Percentiles rank a stretch among this genome's conserved stretches.
phyloP scores from a whole-genome alignment of 352 stramenopile species.

The Thalassiosira exigua region DNA sequence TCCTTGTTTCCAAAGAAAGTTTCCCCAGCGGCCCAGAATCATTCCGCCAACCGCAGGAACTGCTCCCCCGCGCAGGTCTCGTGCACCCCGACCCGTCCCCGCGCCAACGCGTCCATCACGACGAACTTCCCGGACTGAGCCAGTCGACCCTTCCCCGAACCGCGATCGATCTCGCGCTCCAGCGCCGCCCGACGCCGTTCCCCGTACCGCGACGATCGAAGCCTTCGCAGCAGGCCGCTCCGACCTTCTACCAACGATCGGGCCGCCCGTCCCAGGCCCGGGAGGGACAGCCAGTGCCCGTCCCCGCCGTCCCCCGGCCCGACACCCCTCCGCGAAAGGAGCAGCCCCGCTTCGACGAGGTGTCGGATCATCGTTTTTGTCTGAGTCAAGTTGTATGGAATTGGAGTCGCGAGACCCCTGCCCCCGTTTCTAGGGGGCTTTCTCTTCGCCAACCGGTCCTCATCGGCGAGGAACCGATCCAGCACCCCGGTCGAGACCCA shows the following conservation, averaged over 20 bases:
- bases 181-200: conserved; percentile 42
- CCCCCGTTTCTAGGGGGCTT: too few species aligned
- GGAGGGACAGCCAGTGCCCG: too few species aligned
- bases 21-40: conserved; percentile 13
- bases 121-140: conserved; percentile 46
- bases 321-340: too few species aligned
- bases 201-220: conserved; percentile 39
- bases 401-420: too few species aligned
- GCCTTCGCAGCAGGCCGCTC: conserved; percentile 25
- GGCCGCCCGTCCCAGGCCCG: too few species aligned
- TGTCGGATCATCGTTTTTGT: too few species aligned
- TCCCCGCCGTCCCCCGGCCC: too few species aligned
- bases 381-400: too few species aligned
- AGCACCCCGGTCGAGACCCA: conserved; percentile 34
- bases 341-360: too few species aligned
- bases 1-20: neutral
- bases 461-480: conserved; percentile 35
- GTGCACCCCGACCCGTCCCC: conserved; percentile 36
- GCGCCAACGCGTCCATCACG: conserved; percentile 38
- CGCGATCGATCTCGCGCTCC: conserved; percentile 43
- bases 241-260: too few species aligned
- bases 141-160: conserved; percentile 4
- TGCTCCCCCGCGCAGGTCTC: conserved; percentile 45
- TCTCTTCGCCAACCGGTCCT: too few species aligned
- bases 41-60: conserved; percentile 33